Percentiles rank a stretch among this genome's conserved stretches.
phyloP scores from a whole-genome alignment of 2,329 filamentous ascomycete species.

The Chaetothyriales sp. region DNA sequence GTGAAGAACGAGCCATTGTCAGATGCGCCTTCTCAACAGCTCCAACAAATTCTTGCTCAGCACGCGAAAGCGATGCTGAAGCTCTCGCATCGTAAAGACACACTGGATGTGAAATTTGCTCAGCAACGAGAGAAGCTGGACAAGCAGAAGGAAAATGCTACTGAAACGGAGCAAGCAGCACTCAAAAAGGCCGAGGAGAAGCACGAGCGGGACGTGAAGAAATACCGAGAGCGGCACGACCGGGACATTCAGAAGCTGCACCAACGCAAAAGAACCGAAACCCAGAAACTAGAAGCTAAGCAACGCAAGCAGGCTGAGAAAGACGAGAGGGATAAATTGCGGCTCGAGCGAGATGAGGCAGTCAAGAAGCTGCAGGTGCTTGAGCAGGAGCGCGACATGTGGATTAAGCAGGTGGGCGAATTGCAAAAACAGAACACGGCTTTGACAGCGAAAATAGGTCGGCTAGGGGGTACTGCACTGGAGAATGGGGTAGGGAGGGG shows the following conservation, averaged over 20 bases:
- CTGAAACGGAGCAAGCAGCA: conserved; percentile 16
- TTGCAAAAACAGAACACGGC: conserved; percentile 46
- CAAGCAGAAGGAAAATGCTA: conserved; percentile 9
- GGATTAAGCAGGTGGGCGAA: conserved; percentile 34
- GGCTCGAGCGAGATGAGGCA: conserved; percentile 33
- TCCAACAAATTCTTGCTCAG: conserved; percentile 11
- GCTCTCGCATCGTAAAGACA: conserved; percentile 27
- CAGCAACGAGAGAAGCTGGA: conserved; percentile 20
- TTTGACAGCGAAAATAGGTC: conserved; percentile 34
- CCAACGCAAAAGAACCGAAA: conserved; percentile 27
- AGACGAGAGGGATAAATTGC: conserved; percentile 30
- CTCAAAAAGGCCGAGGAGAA: conserved; percentile 20
- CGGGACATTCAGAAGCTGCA: conserved; percentile 30
- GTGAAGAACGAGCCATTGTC: background rate
- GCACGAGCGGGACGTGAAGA: conserved; percentile 20
- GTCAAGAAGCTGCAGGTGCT: conserved; percentile 34
- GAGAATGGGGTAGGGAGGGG: background rate
- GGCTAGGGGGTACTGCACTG: conserved; percentile 19
- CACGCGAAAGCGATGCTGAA: conserved; percentile 33
- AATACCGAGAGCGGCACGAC: conserved; percentile 20
- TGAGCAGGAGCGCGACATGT: conserved; percentile 33
- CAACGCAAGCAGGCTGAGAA: conserved; percentile 26
- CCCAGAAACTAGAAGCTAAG: conserved; percentile 26
- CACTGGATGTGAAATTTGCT: conserved; percentile 27
- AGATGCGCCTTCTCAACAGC: background rate